Evolutionary conservation across 2,329 filamentous ascomycete genomes (phyloP).

Genomic region (Bipolaris oryzae): DNA sequence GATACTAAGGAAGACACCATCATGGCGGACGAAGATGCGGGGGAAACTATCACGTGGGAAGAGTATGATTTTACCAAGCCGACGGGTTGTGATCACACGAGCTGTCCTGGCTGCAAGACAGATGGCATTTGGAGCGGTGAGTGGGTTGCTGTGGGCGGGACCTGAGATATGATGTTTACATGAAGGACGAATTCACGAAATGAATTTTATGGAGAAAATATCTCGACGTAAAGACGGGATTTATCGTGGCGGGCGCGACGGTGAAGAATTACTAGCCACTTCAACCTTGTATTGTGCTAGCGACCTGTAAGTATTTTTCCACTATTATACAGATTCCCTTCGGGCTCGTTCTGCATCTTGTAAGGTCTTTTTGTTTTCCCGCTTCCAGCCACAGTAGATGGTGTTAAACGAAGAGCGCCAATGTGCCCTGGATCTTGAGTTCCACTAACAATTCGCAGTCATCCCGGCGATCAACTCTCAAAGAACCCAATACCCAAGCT

Average conservation of each 20-base stretch:
- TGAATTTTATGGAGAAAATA: no score
- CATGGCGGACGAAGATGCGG: constrained; percentile 37
- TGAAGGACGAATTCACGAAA: not conserved
- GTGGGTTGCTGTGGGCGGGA: constrained; percentile 51
- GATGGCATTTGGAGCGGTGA: constrained; percentile 50
- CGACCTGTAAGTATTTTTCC: not conserved
- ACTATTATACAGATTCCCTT: not conserved
- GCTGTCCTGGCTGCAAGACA: constrained; percentile 32
- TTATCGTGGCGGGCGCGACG: not conserved
- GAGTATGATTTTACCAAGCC: constrained; percentile 61
- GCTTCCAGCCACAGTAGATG: not conserved
- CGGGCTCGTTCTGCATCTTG: no score
- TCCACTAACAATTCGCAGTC: not conserved
- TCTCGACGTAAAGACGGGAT: no score
- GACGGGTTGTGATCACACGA: constrained; percentile 53
- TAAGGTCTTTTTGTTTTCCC: not conserved
- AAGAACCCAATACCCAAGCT: not conserved
- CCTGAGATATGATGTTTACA: not conserved
- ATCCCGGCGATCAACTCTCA: no score
- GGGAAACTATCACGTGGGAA: constrained; percentile 44
- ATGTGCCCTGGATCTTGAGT: not conserved
- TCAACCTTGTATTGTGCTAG: not conserved
- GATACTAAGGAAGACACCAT: constrained; percentile 21
- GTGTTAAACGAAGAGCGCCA: not conserved
- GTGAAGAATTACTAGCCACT: not conserved